Evolutionary conservation across 345 rosid genomes (phyloP).

Genomic region (Zanthoxylum bungeanum): DNA sequence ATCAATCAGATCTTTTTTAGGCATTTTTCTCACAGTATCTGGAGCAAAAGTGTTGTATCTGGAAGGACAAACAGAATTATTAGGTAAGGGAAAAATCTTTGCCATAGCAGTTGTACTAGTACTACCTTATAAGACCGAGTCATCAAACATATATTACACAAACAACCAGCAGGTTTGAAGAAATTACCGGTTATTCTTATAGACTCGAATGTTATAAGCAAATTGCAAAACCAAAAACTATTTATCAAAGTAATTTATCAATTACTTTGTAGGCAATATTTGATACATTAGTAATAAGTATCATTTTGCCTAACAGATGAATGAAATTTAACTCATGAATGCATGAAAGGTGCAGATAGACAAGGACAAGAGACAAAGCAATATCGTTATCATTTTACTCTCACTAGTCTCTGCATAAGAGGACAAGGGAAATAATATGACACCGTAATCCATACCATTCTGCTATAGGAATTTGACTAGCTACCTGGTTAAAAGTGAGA

Average conservation of each 20-base stretch:
- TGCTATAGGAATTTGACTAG: not conserved
- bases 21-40: slow-evolving; percentile 72
- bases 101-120: not conserved
- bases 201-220: not conserved
- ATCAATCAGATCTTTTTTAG: slow-evolving; percentile 72
- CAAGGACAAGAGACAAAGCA: not conserved
- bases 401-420: not conserved
- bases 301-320: not conserved
- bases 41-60: slow-evolving; percentile 88
- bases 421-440: not conserved
- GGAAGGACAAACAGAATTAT: slow-evolving; percentile 20
- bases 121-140: not conserved
- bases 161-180: not conserved
- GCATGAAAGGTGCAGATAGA: not conserved
- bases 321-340: not conserved
- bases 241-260: not conserved
- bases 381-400: not conserved
- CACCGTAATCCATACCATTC: not conserved
- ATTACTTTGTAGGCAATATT: not conserved
- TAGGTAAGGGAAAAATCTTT: not conserved
- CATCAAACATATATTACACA: not conserved
- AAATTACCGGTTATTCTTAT: not conserved
- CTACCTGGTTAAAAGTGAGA: not conserved
- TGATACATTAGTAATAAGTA: not conserved
- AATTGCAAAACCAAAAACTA: not conserved